phyloP scores from a whole-genome alignment of 345 rosid genomes.

The Diplotaxis tenuifolia region DNA sequence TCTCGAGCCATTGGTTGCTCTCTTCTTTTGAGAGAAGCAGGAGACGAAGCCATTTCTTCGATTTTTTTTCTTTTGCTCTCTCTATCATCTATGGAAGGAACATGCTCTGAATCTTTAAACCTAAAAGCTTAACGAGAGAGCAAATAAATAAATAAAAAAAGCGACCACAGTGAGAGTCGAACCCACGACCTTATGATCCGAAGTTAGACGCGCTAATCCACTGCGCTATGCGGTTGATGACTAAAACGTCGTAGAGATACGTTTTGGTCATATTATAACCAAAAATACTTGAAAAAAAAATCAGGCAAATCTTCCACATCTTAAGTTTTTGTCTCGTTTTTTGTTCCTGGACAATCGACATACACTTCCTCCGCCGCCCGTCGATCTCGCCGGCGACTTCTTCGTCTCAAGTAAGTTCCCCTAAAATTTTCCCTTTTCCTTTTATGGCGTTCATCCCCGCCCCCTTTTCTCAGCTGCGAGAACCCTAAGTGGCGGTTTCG shows the following conservation, averaged over 20 bases:
- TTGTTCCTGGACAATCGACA: not conserved
- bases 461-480: constrained; percentile 2
- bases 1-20: constrained; percentile 63
- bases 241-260: no score
- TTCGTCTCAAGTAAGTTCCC: constrained; percentile 17
- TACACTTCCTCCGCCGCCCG: constrained; percentile 15
- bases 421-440: not conserved
- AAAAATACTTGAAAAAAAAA: no score
- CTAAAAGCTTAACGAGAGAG: not conserved
- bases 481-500: not conserved
- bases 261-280: no score
- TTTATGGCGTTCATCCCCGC: no score
- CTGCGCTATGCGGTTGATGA: constrained; percentile 99
- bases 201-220: constrained; percentile 99
- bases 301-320: no score
- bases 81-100: not conserved
- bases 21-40: constrained; percentile 62
- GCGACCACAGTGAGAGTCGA: constrained; percentile 88
- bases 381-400: constrained; percentile 30
- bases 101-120: not conserved
- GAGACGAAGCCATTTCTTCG: constrained; percentile 39
- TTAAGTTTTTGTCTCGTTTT: no score
- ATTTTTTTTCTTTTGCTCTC: not conserved
- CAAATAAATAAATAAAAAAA: not conserved
- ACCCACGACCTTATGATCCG: constrained; percentile 94